These are phyloP conservation scores for Malassezia pachydermatis DNA, from an alignment of 1,284 basidiomycete genomes.

Conservation along the genomic window DNA sequence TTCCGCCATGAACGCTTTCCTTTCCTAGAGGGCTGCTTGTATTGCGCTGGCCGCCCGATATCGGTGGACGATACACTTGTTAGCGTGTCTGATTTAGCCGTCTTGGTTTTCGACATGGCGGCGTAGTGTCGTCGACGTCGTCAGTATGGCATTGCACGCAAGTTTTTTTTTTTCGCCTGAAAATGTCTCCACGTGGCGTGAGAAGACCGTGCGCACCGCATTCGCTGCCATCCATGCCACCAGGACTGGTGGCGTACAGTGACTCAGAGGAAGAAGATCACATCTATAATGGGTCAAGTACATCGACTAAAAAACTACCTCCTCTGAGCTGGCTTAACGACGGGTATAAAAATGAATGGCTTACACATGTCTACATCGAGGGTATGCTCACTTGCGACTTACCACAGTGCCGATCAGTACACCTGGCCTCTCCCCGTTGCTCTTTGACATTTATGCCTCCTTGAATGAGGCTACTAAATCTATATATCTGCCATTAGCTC, in stretches of 20 bases:
- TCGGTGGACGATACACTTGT: neutral
- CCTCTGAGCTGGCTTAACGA: neutral
- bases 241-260: slow-evolving; percentile 9
- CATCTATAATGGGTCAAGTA: neutral
- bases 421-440: neutral
- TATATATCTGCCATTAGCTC: neutral
- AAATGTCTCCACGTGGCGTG: slow-evolving; percentile 10
- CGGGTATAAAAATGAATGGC: slow-evolving; percentile 9
- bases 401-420: neutral
- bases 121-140: neutral
- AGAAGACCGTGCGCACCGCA: slow-evolving; percentile 13
- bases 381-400: neutral
- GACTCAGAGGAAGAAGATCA: slow-evolving; percentile 15
- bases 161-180: neutral
- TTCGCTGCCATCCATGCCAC: neutral
- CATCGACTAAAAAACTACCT: neutral
- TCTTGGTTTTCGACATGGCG: slow-evolving; percentile 3
- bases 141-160: neutral
- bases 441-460: neutral
- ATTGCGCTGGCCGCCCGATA: slow-evolving; percentile 25
- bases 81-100: too few relatives aligned
- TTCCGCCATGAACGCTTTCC: slow-evolving; percentile 88
- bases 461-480: neutral
- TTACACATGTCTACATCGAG: slow-evolving; percentile 8
- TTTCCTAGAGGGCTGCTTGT: slow-evolving; percentile 66